phyloP scores from a whole-genome alignment of 345 rosid genomes.

The Ceriops tagal region DNA sequence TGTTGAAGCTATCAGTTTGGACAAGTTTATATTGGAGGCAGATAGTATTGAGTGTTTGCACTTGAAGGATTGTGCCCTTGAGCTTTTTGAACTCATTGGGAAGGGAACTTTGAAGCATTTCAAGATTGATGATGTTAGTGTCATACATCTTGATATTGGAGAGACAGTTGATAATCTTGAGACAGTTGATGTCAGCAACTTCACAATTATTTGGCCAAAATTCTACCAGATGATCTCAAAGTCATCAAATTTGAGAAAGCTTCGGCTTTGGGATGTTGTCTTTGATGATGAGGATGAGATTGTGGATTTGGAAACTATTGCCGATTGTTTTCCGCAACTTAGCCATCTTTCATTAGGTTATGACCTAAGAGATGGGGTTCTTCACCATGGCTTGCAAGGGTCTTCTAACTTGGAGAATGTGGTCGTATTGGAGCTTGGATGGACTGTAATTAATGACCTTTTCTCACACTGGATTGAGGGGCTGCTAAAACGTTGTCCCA shows the following conservation, averaged over 20 bases:
- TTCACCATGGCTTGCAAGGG: slow-evolving; percentile 61
- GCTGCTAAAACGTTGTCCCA: slow-evolving; percentile 61
- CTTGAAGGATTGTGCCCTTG: slow-evolving; percentile 68
- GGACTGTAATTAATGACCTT: slow-evolving; percentile 56
- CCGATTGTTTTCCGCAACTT: slow-evolving; percentile 58
- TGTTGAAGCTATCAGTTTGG: slow-evolving; percentile 62
- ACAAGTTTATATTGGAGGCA: slow-evolving; percentile 79
- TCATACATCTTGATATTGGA: slow-evolving; percentile 67
- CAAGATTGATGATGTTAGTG: slow-evolving; percentile 66
- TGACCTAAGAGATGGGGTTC: slow-evolving; percentile 54
- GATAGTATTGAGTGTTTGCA: slow-evolving; percentile 72
- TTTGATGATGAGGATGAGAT: slow-evolving; percentile 48
- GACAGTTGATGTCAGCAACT: slow-evolving; percentile 63
- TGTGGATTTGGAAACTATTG: slow-evolving; percentile 66
- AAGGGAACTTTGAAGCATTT: slow-evolving; percentile 73
- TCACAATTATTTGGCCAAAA: slow-evolving; percentile 67
- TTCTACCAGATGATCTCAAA: slow-evolving; percentile 73
- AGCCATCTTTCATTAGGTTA: slow-evolving; percentile 68
- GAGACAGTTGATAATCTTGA: slow-evolving; percentile 64
- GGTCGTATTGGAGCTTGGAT: slow-evolving; percentile 67
- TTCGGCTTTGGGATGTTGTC: slow-evolving; percentile 77
- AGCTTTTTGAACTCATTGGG: slow-evolving; percentile 70
- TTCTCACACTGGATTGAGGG: slow-evolving; percentile 66
- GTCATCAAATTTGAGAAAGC: slow-evolving; percentile 65
- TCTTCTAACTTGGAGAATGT: slow-evolving; percentile 51